Evolutionary conservation across 306 rosid genomes (phyloP).

Genomic region (Prunus persica): Prunus_persica_NCBIv2 NC_034012.1:840501-841000

Average conservation of each 20-base stretch:
- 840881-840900: neutral
- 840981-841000: conserved; percentile 73
- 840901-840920: neutral
- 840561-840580: conserved; percentile 61
- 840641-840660: neutral
- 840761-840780: conserved; percentile 49
- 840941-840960: conserved; percentile 37
- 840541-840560: conserved; percentile 75
- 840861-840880: neutral
- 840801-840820: conserved; percentile 30
- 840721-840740: conserved; percentile 58
- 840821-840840: neutral
- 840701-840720: conserved; percentile 82
- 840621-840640: neutral
- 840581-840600: neutral
- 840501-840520: conserved; percentile 53
- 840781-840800: conserved; percentile 54
- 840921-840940: neutral
- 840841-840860: neutral
- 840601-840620: neutral
- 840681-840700: conserved; percentile 35
- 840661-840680: neutral
- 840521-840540: conserved; percentile 83
- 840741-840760: conserved; percentile 53
- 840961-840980: conserved; percentile 68